phyloP scores from a whole-genome alignment of 1,284 basidiomycete genomes.

The Pisolithus thermaeus region DNA sequence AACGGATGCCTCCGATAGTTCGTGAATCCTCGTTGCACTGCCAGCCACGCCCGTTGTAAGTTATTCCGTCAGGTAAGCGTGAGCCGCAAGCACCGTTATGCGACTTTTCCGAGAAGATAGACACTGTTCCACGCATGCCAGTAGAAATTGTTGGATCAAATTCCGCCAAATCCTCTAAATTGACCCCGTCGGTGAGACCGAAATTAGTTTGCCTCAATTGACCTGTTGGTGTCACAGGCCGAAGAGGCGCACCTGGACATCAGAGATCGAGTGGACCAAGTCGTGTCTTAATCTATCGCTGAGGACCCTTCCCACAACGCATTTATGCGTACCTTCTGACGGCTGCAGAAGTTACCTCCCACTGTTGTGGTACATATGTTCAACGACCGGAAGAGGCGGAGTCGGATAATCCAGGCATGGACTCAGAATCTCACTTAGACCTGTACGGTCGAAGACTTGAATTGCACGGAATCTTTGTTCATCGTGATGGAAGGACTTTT shows the following conservation, averaged over 20 bases:
- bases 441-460: conserved; percentile 78
- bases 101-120: too few relatives aligned
- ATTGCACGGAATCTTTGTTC: conserved; percentile 78
- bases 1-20: too few relatives aligned
- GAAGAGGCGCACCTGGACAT: conserved; percentile 68
- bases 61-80: too few relatives aligned
- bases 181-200: conserved; percentile 25
- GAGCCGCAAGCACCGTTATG: too few relatives aligned
- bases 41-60: too few relatives aligned
- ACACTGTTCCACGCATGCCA: too few relatives aligned
- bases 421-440: conserved; percentile 48
- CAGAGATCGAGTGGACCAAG: conserved; percentile 75
- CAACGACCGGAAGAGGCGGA: too few relatives aligned
- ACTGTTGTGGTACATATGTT: too few relatives aligned
- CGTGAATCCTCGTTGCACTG: too few relatives aligned
- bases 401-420: neutral
- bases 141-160: neutral
- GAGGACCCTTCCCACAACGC: conserved; percentile 58
- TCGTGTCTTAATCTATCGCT: conserved; percentile 75
- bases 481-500: conserved; percentile 74
- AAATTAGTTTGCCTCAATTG: conserved; percentile 30
- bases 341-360: too few relatives aligned
- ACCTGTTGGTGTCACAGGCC: too few relatives aligned
- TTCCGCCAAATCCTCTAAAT: neutral
- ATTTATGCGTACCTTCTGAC: too few relatives aligned